phyloP scores from a whole-genome alignment of 805 yeast species.

The Suhomyces pyralidae region DNA sequence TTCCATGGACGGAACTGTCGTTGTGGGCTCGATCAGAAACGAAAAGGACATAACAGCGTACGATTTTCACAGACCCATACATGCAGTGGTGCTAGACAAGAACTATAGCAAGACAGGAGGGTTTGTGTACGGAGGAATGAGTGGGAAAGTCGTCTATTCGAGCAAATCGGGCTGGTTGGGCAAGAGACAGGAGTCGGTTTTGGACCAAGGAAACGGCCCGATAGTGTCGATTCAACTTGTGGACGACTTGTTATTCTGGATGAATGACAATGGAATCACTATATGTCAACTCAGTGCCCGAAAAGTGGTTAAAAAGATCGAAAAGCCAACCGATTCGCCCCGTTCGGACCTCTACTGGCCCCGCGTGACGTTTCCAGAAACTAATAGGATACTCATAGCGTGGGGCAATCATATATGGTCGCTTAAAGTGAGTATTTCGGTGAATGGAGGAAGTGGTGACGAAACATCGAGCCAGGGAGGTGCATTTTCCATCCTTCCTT shows the following conservation, averaged over 20 bases:
- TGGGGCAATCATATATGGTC: constrained; percentile 84
- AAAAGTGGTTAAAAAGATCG: constrained; percentile 47
- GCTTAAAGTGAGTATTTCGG: constrained; percentile 41
- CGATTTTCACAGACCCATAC: constrained; percentile 85
- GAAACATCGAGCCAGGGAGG: not conserved
- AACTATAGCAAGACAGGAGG: constrained; percentile 59
- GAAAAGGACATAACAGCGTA: constrained; percentile 64
- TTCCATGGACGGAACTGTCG: constrained; percentile 91
- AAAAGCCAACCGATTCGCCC: constrained; percentile 53
- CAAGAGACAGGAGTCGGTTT: constrained; percentile 61
- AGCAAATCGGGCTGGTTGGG: constrained; percentile 81
- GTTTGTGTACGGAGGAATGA: constrained; percentile 86
- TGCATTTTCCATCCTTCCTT: constrained; percentile 39
- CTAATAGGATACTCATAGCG: constrained; percentile 66
- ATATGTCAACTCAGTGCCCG: constrained; percentile 57
- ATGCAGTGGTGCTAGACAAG: constrained; percentile 77
- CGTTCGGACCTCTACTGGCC: constrained; percentile 87
- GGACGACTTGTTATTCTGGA: constrained; percentile 73
- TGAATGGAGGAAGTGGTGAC: not conserved
- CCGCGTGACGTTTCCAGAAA: constrained; percentile 60
- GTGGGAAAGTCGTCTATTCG: constrained; percentile 74
- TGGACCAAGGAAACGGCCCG: constrained; percentile 65
- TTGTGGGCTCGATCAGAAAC: constrained; percentile 66
- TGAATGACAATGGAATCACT: constrained; percentile 77
- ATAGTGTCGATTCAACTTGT: constrained; percentile 64